Percentiles rank a stretch among this genome's conserved stretches.
Evolutionary conservation across 306 rosid species (phyloP).

Genomic region (Vachellia pachyceras): DNA sequence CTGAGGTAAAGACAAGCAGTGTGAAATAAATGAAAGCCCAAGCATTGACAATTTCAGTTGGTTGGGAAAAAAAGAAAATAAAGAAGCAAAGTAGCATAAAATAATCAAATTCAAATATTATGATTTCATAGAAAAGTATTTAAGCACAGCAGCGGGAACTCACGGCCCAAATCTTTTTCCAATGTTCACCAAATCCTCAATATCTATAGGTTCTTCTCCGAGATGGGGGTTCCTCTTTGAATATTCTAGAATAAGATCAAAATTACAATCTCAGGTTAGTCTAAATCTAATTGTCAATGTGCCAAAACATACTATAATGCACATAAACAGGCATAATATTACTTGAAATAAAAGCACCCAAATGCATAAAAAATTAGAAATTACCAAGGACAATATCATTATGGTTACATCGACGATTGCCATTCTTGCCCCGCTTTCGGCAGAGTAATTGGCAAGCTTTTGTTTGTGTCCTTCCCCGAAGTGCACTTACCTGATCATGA

Average conservation of each 20-base stretch:
- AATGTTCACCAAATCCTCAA: slow-evolving; percentile 89
- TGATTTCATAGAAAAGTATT: slow-evolving; percentile 24
- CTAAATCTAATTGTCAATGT: slow-evolving; percentile 21
- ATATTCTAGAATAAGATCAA: slow-evolving; percentile 61
- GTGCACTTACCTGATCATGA: slow-evolving; percentile 82
- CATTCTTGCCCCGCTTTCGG: slow-evolving; percentile 55
- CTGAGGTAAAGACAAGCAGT: slow-evolving; percentile 50
- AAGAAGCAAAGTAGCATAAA: slow-evolving; percentile 11
- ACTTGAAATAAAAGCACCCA: slow-evolving; percentile 9
- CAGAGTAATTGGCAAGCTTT: slow-evolving; percentile 75
- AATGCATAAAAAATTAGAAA: slow-evolving; percentile 21
- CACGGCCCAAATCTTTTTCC: slow-evolving; percentile 87
- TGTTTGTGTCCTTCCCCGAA: slow-evolving; percentile 75
- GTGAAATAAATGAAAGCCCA: slow-evolving; percentile 38
- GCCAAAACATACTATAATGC: slow-evolving; percentile 26
- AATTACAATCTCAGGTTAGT: slow-evolving; percentile 38
- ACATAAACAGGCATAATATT: not conserved
- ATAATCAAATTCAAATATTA: slow-evolving; percentile 10
- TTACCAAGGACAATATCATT: slow-evolving; percentile 58
- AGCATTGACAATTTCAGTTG: slow-evolving; percentile 36
- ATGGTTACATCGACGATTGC: slow-evolving; percentile 62
- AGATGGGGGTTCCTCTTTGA: slow-evolving; percentile 72
- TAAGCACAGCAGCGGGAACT: slow-evolving; percentile 47
- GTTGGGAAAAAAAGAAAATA: not conserved
- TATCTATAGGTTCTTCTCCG: slow-evolving; percentile 95